A percentile compares a stretch with the other conserved stretches of the same genome.
Conservation (phyloP, 2,329 filamentous ascomycete species). For the Neonectria ditissima region DNA sequence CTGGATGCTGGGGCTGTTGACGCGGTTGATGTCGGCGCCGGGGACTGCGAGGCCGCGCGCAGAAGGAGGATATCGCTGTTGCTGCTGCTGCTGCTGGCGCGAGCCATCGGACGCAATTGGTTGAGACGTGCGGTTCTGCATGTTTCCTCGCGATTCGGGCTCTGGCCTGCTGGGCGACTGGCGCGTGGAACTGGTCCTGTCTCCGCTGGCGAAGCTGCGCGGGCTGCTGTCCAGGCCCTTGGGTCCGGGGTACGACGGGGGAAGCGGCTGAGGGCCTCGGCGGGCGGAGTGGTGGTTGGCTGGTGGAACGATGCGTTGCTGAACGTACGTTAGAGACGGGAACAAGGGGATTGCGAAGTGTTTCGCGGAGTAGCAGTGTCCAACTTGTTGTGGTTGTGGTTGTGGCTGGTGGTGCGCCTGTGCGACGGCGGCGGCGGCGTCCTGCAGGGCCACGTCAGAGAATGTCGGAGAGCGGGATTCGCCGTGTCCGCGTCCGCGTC, state of each 20-base stretch:
- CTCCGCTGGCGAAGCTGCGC: not conserved
- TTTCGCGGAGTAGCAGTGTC: conserved; percentile 9
- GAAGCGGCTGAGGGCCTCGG: conserved; percentile 27
- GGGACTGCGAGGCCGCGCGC: conserved; percentile 32
- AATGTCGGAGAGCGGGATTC: conserved; percentile 44
- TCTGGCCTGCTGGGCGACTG: not conserved
- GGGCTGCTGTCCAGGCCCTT: not conserved
- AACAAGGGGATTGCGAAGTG: not conserved
- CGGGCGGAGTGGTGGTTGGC: conserved; percentile 28
- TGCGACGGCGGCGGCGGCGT: conserved; percentile 46
- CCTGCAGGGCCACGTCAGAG: conserved; percentile 46
- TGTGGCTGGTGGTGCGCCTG: conserved; percentile 41
- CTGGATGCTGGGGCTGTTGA: conserved; percentile 58
- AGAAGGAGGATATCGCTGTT: conserved; percentile 34
- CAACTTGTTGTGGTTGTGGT: conserved; percentile 44
- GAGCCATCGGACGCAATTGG: not conserved
- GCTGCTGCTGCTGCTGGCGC: conserved; percentile 24
- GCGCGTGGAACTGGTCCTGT: not conserved
- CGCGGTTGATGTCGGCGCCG: conserved; percentile 51
- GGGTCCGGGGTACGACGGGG: not conserved
- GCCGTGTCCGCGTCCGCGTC: conserved; percentile 38
- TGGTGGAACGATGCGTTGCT: conserved; percentile 44
- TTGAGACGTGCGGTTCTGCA: conserved; percentile 16
- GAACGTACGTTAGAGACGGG: conserved; percentile 24
- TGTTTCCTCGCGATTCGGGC: not conserved